Conservation (phyloP, 257 asterid genomes). For the Solanum clarkiae region DNA sequence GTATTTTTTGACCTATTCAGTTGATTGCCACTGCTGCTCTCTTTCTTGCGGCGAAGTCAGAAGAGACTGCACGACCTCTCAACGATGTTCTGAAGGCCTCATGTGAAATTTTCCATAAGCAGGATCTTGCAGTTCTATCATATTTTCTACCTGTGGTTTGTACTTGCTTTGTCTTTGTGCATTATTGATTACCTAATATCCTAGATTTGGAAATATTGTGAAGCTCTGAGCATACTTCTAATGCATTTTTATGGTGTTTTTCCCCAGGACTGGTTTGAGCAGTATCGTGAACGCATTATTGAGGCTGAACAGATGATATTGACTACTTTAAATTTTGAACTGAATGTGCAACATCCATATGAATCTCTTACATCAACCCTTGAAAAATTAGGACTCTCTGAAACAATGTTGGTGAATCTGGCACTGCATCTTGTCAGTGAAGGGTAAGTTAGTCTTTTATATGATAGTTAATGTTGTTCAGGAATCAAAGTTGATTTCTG, state of each 20-base stretch:
- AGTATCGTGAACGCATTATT: constrained; percentile 71
- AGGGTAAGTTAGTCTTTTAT: constrained; percentile 56
- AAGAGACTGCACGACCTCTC: constrained; percentile 84
- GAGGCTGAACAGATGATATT: constrained; percentile 89
- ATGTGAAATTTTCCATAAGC: constrained; percentile 67
- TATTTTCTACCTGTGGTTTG: constrained; percentile 69
- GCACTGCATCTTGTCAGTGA: constrained; percentile 81
- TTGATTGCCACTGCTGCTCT: constrained; percentile 88
- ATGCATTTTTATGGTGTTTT: constrained; percentile 6
- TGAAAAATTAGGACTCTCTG: constrained; percentile 74
- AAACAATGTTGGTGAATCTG: constrained; percentile 63
- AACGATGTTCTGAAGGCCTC: constrained; percentile 64
- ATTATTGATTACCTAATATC: neutral
- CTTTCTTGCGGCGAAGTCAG: constrained; percentile 87
- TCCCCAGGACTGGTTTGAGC: constrained; percentile 89
- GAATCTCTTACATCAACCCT: constrained; percentile 74
- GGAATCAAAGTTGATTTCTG: neutral
- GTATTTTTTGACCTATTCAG: constrained; percentile 30
- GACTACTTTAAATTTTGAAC: constrained; percentile 89
- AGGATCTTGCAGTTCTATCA: constrained; percentile 57
- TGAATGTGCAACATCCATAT: constrained; percentile 91
- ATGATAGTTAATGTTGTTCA: neutral
- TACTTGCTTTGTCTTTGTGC: constrained; percentile 2
- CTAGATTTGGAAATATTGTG: neutral
- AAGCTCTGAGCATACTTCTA: neutral